Conservation (phyloP, 176 grass and related monocot species). For the Luzula sylvatica region DNA sequence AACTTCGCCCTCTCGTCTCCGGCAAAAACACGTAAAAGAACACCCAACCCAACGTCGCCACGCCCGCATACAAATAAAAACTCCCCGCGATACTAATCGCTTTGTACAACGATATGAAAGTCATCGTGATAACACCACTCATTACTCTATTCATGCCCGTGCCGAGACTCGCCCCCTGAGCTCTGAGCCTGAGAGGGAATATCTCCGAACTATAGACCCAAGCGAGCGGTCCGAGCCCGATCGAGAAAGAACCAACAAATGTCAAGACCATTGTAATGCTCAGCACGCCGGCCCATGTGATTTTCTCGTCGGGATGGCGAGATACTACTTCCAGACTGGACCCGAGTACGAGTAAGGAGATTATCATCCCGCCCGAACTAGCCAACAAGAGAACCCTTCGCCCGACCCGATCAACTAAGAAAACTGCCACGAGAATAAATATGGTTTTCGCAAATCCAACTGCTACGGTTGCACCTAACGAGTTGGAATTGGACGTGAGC, state of each 20-base stretch:
- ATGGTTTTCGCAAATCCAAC: constrained; percentile 78
- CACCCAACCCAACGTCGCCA: constrained; percentile 44
- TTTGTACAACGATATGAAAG: constrained; percentile 66
- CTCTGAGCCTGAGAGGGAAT: constrained; percentile 66
- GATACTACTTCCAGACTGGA: constrained; percentile 38
- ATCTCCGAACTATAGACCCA: constrained; percentile 95
- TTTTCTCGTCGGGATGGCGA: constrained; percentile 21
- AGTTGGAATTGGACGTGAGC: constrained; percentile 38
- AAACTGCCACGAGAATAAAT: constrained; percentile 58
- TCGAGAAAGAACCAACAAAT: constrained; percentile 71
- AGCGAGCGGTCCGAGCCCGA: constrained; percentile 53
- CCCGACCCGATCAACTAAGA: constrained; percentile 69
- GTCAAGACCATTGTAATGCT: constrained; percentile 60
- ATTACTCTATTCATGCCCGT: constrained; percentile 67
- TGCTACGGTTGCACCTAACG: constrained; percentile 52
- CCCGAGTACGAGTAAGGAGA: constrained; percentile 51
- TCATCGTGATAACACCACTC: constrained; percentile 74
- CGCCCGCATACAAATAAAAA: constrained; percentile 69
- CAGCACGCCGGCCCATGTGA: constrained; percentile 33
- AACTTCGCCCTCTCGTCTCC: constrained; percentile 63
- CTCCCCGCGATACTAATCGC: constrained; percentile 63
- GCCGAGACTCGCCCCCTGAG: constrained; percentile 63
- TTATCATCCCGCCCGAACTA: constrained; percentile 70
- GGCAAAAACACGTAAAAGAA: constrained; percentile 80
- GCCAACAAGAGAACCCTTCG: constrained; percentile 61